phyloP scores from a whole-genome alignment of 345 rosid species.

The Tarenaya hassleriana region DNA sequence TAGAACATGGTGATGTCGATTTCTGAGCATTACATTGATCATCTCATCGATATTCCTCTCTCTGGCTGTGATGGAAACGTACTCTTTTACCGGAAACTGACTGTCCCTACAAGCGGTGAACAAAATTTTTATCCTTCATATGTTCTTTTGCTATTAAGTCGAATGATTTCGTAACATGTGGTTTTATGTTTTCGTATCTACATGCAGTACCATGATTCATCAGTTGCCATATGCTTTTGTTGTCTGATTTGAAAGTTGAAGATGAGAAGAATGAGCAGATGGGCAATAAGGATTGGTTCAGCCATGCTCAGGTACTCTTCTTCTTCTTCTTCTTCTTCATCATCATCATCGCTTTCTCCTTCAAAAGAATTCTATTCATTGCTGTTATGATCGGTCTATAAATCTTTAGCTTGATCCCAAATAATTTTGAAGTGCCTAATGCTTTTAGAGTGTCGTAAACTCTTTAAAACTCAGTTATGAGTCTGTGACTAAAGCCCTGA shows the following conservation, averaged over 20 bases:
- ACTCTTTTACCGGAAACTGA: conserved; percentile 9
- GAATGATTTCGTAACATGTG: not conserved
- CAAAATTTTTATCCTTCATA: not conserved
- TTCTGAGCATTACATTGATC: conserved; percentile 20
- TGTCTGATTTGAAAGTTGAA: not conserved
- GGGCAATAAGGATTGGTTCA: not conserved
- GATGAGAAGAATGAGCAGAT: conserved; percentile 1
- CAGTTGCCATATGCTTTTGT: conserved; percentile 8
- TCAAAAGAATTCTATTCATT: not conserved
- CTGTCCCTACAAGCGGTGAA: not conserved
- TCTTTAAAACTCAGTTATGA: no score
- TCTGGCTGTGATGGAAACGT: not conserved
- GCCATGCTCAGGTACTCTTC: conserved; percentile 3
- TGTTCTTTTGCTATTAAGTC: not conserved
- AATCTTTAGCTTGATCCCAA: no score
- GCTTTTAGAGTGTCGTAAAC: no score
- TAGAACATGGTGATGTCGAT: conserved; percentile 25
- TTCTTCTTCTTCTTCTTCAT: no score
- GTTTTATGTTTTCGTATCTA: conserved; percentile 4
- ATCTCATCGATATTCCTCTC: conserved; percentile 14
- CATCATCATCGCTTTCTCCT: not conserved
- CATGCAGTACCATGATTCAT: conserved; percentile 2
- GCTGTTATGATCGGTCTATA: not conserved
- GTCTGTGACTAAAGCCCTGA: no score
- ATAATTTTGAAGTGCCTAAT: no score